A percentile compares a stretch with the other conserved stretches of the same genome.
phyloP scores from a whole-genome alignment of 306 rosid species.

The Ceratonia siliqua region DNA sequence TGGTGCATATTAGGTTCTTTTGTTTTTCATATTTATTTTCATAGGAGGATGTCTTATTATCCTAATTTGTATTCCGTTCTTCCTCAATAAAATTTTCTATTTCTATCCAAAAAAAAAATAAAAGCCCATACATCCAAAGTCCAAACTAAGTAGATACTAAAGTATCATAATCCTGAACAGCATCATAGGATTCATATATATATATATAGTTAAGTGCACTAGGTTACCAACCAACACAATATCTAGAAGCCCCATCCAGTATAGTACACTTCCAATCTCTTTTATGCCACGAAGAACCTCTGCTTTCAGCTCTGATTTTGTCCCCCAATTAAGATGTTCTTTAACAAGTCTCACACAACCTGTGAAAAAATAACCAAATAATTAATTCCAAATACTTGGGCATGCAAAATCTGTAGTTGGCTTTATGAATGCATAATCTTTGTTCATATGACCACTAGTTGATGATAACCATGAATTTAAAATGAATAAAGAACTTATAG shows the following conservation, averaged over 20 bases:
- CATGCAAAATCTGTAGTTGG: constrained; percentile 3
- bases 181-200: not conserved
- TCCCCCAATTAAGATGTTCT: constrained; percentile 89
- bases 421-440: not conserved
- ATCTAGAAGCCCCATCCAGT: constrained; percentile 96
- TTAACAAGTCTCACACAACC: constrained; percentile 90
- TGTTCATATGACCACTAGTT: not conserved
- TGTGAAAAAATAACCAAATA: constrained; percentile 41
- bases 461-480: constrained; percentile 4
- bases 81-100: no score
- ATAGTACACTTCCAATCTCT: constrained; percentile 95
- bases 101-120: no score
- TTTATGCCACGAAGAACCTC: constrained; percentile 93
- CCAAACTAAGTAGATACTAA: not conserved
- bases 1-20: not conserved
- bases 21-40: no score
- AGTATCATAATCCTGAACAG: not conserved
- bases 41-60: no score
- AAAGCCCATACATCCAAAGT: not conserved
- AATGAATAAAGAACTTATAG: not conserved
- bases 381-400: constrained; percentile 30
- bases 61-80: no score
- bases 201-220: constrained; percentile 28
- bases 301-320: constrained; percentile 79
- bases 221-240: constrained; percentile 79